Base-by-base conservation (phyloP, 257 asterid species). In the Thymus quinquecostatus region DNA sequence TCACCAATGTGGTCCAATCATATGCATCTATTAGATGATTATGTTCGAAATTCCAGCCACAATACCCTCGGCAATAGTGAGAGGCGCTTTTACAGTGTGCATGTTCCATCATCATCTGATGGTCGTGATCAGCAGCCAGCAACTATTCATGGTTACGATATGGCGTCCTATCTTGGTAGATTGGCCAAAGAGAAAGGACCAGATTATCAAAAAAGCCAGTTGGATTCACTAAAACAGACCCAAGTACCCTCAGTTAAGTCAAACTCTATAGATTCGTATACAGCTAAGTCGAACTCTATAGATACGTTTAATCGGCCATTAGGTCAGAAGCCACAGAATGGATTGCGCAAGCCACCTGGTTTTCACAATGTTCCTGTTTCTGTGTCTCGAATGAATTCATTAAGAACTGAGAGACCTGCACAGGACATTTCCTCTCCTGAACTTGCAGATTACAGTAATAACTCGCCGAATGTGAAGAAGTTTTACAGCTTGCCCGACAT, bases 401-500 rank as follows among this genome's bases (percentile, higher is more conserved):
- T 92, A 79, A 93, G 82, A 77, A 64, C 88, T 21, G 92, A 84
- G 59, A 83, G 88, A 73, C 70, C 88, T 47, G 32, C 69, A 49
- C 78, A 60, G 21, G 97, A 87, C 11, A 73, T 80, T 61, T 13
- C 73, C 62, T 75, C 96, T 62, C 85, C 89, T 3, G 91, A 82
- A 62, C 77, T 70, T 21, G 72, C 76, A 76, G 92, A 84, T 72
- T 78, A 71, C 60, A 36, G 68, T 8, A 75, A 64, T 71, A 76
- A 69, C 70, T 65, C 89, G 2, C 82, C 80, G 29, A 82, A 74
- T 66, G 87, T 66, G 60, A 95, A 95, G 86, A 92, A 92, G 81
- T 95, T 33, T 84, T 70, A 85, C 81, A 95, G 98, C 82, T 76
- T 88, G 87, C 99, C 99, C 6, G 93, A 88, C 73, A 88, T 95